Evolutionary conservation across 2,329 filamentous ascomycete genomes (phyloP).

Genomic region (Paecilomyces fulvus): DNA sequence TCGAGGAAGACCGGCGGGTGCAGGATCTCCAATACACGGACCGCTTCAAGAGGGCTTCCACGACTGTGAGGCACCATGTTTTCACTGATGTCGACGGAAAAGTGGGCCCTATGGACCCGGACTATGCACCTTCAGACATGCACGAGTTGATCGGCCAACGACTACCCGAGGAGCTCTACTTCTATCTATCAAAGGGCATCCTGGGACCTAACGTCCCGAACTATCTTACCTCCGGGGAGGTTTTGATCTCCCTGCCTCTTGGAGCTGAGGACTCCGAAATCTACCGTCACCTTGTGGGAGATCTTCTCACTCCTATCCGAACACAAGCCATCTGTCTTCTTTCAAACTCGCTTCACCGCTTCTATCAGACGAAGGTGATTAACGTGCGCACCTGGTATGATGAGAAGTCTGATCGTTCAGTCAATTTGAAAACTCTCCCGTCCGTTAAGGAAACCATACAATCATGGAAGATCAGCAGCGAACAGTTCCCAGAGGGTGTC

Average conservation of each 20-base stretch:
- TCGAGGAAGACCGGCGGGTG: slow-evolving; percentile 67
- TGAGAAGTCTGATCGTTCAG: slow-evolving; percentile 53
- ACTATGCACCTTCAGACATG: slow-evolving; percentile 69
- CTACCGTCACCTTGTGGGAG: slow-evolving; percentile 71
- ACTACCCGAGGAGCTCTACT: slow-evolving; percentile 80
- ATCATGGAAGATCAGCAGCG: slow-evolving; percentile 64
- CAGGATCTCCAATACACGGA: slow-evolving; percentile 70
- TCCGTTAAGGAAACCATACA: slow-evolving; percentile 47
- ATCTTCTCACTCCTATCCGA: slow-evolving; percentile 64
- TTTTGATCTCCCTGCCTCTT: slow-evolving; percentile 72
- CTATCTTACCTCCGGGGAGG: slow-evolving; percentile 71
- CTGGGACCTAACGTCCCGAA: slow-evolving; percentile 71
- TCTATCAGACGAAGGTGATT: slow-evolving; percentile 72
- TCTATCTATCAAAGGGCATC: slow-evolving; percentile 77
- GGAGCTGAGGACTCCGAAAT: slow-evolving; percentile 72
- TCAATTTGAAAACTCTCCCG: slow-evolving; percentile 53
- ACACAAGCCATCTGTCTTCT: slow-evolving; percentile 71
- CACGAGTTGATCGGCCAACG: slow-evolving; percentile 87
- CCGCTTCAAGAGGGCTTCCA: slow-evolving; percentile 75
- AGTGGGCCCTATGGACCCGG: slow-evolving; percentile 64
- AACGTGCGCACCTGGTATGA: slow-evolving; percentile 79
- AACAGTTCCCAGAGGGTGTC: slow-evolving; percentile 40
- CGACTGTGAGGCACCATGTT: slow-evolving; percentile 81
- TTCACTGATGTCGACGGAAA: slow-evolving; percentile 70
- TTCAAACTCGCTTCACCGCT: slow-evolving; percentile 70